Base-by-base conservation (phyloP, 2,329 filamentous ascomycete species). In the Aspergillus floridensis region DNA sequence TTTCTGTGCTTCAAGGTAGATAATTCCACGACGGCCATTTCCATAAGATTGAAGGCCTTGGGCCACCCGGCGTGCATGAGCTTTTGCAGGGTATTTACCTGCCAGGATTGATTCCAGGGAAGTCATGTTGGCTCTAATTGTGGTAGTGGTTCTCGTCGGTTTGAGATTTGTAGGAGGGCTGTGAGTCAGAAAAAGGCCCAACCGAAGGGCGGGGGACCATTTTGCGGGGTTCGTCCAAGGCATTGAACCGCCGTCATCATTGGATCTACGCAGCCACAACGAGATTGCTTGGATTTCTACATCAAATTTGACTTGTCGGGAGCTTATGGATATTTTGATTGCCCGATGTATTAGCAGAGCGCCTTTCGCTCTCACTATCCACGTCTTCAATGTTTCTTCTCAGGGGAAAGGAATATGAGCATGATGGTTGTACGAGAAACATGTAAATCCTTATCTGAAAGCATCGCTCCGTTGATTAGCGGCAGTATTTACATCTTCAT, bases 1-100 rank as follows among this genome's bases (percentile, higher is more conserved):
- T 75, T 88, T 86, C 71, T 93, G 90, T 56, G 88, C 90, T 80
- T 98, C 93, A 49, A 98, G 82, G 73, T 97, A 99, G 59, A 99
- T 83, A 19, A 93, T 82, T 51, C 92, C 93, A 32, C 80, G 83
- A 63, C 85, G 82, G 32, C 89, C 86, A 46, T 87, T 79, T 72
- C 90, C 86, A 41, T 68, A 79, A 61, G 84, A 80, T 57, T 84
- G 83, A 64, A 98, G 88, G 74, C 88, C 89, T 60, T 91, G 86
- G 59, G 88, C 90, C n/a, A 98, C 93, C 62, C 89, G 88, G 68
- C 85, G 85, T 60, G 90, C 92, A 76, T 99, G 95, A 29, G 84
- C 82, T 80, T 97, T 98, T 69, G 90, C 93, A 24, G 95, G 95
- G 68, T 88, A 88, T 74, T 87, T 88, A 58, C 80, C 83, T 57